phyloP scores from a whole-genome alignment of 2,329 filamentous ascomycete species.

The Venturia nashicola region DNA sequence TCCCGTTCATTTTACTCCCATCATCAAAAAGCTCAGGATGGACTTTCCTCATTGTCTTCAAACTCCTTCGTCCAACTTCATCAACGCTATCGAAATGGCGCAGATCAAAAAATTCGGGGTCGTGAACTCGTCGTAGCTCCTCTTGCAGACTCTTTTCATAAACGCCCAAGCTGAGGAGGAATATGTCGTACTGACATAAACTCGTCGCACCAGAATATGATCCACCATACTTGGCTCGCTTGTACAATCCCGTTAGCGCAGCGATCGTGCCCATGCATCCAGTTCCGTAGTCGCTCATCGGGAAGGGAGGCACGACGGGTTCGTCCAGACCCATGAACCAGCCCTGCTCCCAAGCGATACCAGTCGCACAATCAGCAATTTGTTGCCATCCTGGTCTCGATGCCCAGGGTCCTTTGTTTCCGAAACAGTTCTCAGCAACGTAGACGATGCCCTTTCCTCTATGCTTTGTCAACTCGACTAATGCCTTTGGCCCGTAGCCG shows the following conservation, averaged over 20 bases:
- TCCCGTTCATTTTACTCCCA: not conserved
- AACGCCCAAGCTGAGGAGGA: slow-evolving; percentile 48
- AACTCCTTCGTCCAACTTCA: slow-evolving; percentile 47
- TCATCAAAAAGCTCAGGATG: slow-evolving; percentile 42
- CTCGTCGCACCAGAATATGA: slow-evolving; percentile 54
- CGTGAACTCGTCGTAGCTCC: slow-evolving; percentile 36
- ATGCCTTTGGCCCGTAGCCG: slow-evolving; percentile 47
- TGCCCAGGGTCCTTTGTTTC: slow-evolving; percentile 51
- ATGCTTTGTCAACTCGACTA: slow-evolving; percentile 39
- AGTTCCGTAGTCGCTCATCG: slow-evolving; percentile 53
- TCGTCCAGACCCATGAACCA: slow-evolving; percentile 44
- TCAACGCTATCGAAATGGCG: slow-evolving; percentile 53
- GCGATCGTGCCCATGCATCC: slow-evolving; percentile 60
- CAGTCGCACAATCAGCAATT: slow-evolving; percentile 54
- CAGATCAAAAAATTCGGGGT: slow-evolving; percentile 42
- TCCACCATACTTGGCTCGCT: slow-evolving; percentile 49
- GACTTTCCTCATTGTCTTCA: slow-evolving; percentile 40
- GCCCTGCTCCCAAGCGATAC: slow-evolving; percentile 51
- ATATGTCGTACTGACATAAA: slow-evolving; percentile 55
- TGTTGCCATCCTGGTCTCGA: slow-evolving; percentile 58
- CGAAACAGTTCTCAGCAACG: slow-evolving; percentile 61
- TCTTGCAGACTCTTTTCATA: slow-evolving; percentile 43
- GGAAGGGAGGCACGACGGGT: slow-evolving; percentile 52
- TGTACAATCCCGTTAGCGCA: slow-evolving; percentile 50
- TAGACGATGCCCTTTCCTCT: slow-evolving; percentile 54